Base-by-base conservation (phyloP, 345 rosid species). In the Melastoma malabathricum region DNA sequence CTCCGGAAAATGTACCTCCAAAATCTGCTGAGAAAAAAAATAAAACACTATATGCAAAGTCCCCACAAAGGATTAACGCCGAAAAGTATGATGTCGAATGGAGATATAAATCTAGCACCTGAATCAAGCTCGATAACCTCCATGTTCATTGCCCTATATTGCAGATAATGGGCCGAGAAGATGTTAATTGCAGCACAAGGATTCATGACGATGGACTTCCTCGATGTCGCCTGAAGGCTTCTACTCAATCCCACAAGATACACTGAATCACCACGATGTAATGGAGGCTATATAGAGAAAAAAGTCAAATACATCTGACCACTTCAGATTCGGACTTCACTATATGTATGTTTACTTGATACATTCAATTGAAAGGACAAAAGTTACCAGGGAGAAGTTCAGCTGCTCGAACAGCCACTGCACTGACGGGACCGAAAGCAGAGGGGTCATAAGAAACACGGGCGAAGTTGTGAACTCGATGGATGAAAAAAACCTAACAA, bases 1-100 rank as follows among this genome's bases (percentile, higher is more conserved):
- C 97, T 50, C 97, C 97, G 16, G 97, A 86, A 69, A 89, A 86
- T 48, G 97, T 59, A 77, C 94, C 81, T 55, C 97, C 97, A 79
- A 86, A 86, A 75, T 86, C 95, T 86, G 83, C 61, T 12, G 9
- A 34, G 9, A 12, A 34, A 34, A 34, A 34, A 34, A 9, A 34
- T 12, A 64, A 67, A 34, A 59, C 25, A 23, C 43, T 19, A 58
- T 29, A 31, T 39, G 27, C 34, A 31, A 20, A 62, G 19, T 17
- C 52, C 22, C 23, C 16, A n/a, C 6, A 19, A 59, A 48, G 18
- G 15, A 19, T 8, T 18, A 52, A 29, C 10, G 39, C 10, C 46
- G 34, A 51, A 14, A 34, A 44, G 9, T n/a, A 49, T 29, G 14
- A 51, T 38, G 13, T 17, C 57, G 50, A 41, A 45, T 58, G 46